A percentile compares a stretch with the other conserved stretches of the same genome.
phyloP scores from a whole-genome alignment of 2,329 filamentous ascomycete species.

The Colletotrichum aenigma region DNA sequence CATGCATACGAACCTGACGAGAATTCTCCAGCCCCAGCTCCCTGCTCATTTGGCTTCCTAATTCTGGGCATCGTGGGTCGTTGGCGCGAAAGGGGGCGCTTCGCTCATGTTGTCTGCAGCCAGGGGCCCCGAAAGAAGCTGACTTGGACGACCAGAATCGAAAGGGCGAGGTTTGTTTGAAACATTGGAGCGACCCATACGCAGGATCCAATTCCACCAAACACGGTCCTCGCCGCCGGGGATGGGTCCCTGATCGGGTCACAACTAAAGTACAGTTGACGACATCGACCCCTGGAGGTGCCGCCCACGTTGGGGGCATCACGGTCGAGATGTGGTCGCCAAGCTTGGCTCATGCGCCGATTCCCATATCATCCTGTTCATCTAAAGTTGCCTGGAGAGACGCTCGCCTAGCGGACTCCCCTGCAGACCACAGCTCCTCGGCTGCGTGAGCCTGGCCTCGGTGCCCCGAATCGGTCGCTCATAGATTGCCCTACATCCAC shows the following conservation, averaged over 20 bases:
- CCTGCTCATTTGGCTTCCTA: not conserved
- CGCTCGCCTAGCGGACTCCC: not conserved
- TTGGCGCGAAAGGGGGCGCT: conserved; percentile 5
- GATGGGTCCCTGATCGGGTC: not conserved
- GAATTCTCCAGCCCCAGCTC: not conserved
- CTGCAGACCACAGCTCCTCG: not conserved
- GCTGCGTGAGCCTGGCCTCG: not conserved
- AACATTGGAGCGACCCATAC: not conserved
- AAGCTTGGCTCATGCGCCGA: conserved; percentile 9
- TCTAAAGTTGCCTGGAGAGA: not conserved
- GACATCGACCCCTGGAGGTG: conserved; percentile 4
- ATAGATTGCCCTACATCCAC: conserved; percentile 5
- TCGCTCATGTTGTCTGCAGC: not conserved
- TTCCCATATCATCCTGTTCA: conserved; percentile 14
- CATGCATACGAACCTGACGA: not conserved
- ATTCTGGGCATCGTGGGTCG: not conserved
- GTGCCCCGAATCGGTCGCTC: not conserved
- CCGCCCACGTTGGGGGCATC: not conserved
- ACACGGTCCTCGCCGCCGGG: not conserved
- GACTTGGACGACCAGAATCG: not conserved
- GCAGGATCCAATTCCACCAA: not conserved
- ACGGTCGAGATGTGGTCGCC: not conserved
- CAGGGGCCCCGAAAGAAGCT: not conserved
- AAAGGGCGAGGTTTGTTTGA: not conserved
- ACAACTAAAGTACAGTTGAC: conserved; percentile 5